Conservation (phyloP, 2,329 filamentous ascomycete genomes). For the Verticillium nubilum region DNA sequence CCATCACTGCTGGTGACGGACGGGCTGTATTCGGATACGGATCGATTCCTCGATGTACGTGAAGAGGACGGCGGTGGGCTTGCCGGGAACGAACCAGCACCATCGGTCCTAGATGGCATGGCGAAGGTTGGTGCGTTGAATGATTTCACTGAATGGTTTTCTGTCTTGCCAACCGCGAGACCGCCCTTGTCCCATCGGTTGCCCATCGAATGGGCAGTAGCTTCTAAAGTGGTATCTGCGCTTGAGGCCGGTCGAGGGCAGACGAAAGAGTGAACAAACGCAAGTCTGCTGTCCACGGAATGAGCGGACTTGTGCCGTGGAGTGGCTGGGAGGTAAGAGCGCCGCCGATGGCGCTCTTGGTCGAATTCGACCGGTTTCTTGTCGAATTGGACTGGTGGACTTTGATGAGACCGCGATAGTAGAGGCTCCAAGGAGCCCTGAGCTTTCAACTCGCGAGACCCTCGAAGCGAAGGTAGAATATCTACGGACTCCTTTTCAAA, state of each 20-base stretch:
- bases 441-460: background rate
- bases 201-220: background rate
- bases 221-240: slow-evolving; percentile 4
- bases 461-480: background rate
- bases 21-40: slow-evolving; percentile 17
- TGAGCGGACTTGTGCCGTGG: slow-evolving; percentile 2
- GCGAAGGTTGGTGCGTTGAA: slow-evolving; percentile 1
- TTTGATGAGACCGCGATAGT: background rate
- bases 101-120: background rate
- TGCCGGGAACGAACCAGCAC: background rate
- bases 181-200: background rate
- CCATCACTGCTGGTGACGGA: slow-evolving; percentile 14
- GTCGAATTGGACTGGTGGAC: background rate
- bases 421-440: background rate
- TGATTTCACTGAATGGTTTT: slow-evolving; percentile 6
- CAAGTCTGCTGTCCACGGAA: slow-evolving; percentile 3
- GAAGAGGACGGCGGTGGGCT: background rate
- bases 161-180: slow-evolving; percentile 5
- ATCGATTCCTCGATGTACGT: background rate
- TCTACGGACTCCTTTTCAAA: background rate
- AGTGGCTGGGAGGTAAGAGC: background rate
- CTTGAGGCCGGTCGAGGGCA: slow-evolving; percentile 6
- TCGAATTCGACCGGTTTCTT: background rate
- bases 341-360: background rate
- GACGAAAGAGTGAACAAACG: background rate